phyloP scores from a whole-genome alignment of 306 rosid species.

The Cotoneaster glaucophyllus region DNA sequence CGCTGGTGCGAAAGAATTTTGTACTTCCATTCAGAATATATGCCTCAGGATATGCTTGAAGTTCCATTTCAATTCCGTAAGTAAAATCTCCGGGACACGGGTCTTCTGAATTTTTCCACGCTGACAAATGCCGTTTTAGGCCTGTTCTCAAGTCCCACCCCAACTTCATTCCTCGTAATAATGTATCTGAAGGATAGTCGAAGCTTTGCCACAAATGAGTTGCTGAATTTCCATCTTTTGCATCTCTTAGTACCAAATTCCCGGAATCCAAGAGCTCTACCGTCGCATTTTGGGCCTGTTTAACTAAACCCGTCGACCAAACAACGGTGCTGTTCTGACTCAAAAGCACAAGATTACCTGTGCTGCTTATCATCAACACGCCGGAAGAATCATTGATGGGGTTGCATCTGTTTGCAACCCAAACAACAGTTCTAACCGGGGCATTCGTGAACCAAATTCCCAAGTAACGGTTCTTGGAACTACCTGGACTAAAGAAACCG shows the following conservation, averaged over 20 bases:
- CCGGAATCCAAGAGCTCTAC: conserved; percentile 42
- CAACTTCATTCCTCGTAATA: conserved; percentile 51
- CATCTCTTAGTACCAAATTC: conserved; percentile 40
- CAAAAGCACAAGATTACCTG: conserved; percentile 16
- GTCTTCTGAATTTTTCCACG: conserved; percentile 43
- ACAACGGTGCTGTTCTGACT: conserved; percentile 6
- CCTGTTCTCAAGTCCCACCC: conserved; percentile 46
- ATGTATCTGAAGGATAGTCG: conserved; percentile 54
- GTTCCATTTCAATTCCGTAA: conserved; percentile 20
- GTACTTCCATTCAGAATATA: conserved; percentile 27
- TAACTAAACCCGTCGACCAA: conserved; percentile 30
- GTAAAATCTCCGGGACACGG: conserved; percentile 44
- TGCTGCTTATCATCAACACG: conserved; percentile 13
- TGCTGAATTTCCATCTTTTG: conserved; percentile 16
- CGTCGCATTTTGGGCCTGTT: conserved; percentile 15
- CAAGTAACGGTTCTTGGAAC: conserved; percentile 25
- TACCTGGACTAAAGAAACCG: conserved; percentile 54
- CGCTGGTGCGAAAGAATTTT: conserved; percentile 29
- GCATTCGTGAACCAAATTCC: conserved; percentile 47
- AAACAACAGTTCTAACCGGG: conserved; percentile 30
- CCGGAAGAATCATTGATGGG: conserved; percentile 39
- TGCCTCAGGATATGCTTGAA: conserved; percentile 25
- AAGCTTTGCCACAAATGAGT: conserved; percentile 51
- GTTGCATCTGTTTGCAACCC: conserved; percentile 53
- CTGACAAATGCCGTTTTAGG: conserved; percentile 18